Conservation (phyloP, 257 asterid genomes). For the Nicotiana obtusifolia region DNA sequence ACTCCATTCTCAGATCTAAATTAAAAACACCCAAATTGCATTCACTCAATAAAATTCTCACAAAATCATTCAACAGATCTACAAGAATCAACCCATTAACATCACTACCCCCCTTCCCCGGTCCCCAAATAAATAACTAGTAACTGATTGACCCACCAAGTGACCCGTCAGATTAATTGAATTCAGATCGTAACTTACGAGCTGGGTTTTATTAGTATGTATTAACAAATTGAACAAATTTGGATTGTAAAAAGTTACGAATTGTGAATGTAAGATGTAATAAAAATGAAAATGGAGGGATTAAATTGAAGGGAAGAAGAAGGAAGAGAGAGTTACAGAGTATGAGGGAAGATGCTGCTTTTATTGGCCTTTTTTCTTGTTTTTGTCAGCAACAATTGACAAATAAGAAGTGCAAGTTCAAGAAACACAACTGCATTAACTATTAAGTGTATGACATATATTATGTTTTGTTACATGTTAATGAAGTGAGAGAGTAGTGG, state of each 20-base stretch:
- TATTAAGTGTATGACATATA: not conserved
- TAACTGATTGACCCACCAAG: not conserved
- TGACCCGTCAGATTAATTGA: not conserved
- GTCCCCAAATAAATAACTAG: too few relatives aligned
- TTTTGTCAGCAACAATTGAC: not conserved
- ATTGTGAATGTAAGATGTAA: not conserved
- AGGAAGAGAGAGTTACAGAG: not conserved
- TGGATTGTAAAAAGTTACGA: not conserved
- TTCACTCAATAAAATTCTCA: slow-evolving; percentile 15
- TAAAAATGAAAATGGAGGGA: not conserved
- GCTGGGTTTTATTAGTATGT: not conserved
- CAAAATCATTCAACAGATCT: not conserved
- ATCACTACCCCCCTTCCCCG: too few relatives aligned
- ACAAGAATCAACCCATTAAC: not conserved
- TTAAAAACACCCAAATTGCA: slow-evolving; percentile 24
- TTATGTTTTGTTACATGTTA: not conserved
- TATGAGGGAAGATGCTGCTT: not conserved
- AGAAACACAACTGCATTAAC: not conserved
- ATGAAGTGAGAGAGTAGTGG: not conserved
- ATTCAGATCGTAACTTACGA: slow-evolving; percentile 5
- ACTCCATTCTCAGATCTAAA: slow-evolving; percentile 38
- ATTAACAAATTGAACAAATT: not conserved
- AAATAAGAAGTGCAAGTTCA: not conserved
- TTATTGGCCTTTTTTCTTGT: not conserved
- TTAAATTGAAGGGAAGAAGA: not conserved